These are phyloP conservation scores for Colletotrichum navitas DNA, from an alignment of 2,329 filamentous ascomycete genomes.

Conservation along the genomic window DNA sequence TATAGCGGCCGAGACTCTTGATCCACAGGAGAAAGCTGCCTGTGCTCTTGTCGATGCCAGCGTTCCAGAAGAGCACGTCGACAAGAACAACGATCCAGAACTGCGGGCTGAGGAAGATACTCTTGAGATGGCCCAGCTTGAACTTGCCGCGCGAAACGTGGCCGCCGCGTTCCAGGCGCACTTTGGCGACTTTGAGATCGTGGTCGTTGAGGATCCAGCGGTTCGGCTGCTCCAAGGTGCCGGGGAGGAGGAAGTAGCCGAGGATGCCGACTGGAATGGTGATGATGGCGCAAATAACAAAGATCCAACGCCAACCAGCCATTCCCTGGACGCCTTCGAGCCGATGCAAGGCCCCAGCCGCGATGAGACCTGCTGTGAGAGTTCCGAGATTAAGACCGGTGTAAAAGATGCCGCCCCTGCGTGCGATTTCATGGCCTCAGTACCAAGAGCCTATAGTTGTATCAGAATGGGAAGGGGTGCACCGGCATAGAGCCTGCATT, in stretches of 20 bases:
- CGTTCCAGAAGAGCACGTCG: constrained; percentile 62
- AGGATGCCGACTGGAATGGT: constrained; percentile 57
- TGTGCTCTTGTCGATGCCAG: constrained; percentile 56
- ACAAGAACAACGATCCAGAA: constrained; percentile 53
- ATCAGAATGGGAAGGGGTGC: constrained; percentile 57
- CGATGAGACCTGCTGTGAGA: constrained; percentile 60
- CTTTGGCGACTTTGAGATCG: constrained; percentile 46
- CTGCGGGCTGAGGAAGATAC: constrained; percentile 56
- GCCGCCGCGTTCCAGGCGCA: constrained; percentile 54
- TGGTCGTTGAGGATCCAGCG: constrained; percentile 48
- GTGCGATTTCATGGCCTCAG: constrained; percentile 56
- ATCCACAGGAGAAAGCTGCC: constrained; percentile 55
- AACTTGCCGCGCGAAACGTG: constrained; percentile 57
- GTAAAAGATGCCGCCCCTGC: constrained; percentile 58
- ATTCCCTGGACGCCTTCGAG: constrained; percentile 57
- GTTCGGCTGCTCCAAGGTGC: constrained; percentile 48
- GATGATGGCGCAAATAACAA: constrained; percentile 59
- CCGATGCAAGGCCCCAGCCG: constrained; percentile 58
- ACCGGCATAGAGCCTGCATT: constrained; percentile 38
- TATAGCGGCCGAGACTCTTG: constrained; percentile 57
- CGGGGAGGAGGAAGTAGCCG: constrained; percentile 55
- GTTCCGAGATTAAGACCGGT: constrained; percentile 58
- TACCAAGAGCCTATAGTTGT: constrained; percentile 59
- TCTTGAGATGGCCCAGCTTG: constrained; percentile 48
- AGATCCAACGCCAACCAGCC: constrained; percentile 61